Percentiles rank a stretch among this genome's conserved stretches.
Evolutionary conservation across 129 eudicot genomes (phyloP).

Genomic region (Daucus carota): DNA sequence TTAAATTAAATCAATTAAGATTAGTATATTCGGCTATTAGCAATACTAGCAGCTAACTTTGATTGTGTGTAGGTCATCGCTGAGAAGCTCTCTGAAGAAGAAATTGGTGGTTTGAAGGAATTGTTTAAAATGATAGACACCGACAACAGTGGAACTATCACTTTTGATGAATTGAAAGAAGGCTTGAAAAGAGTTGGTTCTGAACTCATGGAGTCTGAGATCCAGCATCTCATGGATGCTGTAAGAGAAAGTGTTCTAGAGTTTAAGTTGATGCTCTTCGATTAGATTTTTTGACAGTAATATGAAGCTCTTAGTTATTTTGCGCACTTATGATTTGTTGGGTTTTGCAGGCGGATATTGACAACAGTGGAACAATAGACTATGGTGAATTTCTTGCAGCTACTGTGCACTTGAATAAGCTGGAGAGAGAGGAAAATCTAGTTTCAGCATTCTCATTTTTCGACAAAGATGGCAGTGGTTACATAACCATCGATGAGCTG

Average conservation of each 20-base stretch:
- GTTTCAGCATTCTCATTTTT: slow-evolving; percentile 83
- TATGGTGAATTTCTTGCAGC: slow-evolving; percentile 97
- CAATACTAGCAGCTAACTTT: background rate
- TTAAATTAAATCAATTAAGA: too few species aligned
- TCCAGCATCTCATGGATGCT: slow-evolving; percentile 85
- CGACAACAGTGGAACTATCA: slow-evolving; percentile 80
- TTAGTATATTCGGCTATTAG: too few species aligned
- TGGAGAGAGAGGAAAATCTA: slow-evolving; percentile 92
- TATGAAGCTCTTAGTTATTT: background rate
- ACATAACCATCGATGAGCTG: slow-evolving; percentile 86
- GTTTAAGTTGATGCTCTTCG: background rate
- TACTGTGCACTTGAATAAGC: slow-evolving; percentile 84
- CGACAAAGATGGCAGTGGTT: slow-evolving; percentile 96
- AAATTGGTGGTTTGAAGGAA: slow-evolving; percentile 91
- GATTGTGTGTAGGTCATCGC: slow-evolving; percentile 65
- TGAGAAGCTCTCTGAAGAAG: slow-evolving; percentile 90
- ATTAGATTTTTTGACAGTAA: background rate
- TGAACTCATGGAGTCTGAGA: slow-evolving; percentile 87
- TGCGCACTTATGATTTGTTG: background rate
- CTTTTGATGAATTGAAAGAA: slow-evolving; percentile 84
- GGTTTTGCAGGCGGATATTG: slow-evolving; percentile 69
- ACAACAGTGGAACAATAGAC: slow-evolving; percentile 89
- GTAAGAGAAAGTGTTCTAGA: slow-evolving; percentile 29
- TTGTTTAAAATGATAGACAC: slow-evolving; percentile 82
- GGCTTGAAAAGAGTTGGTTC: slow-evolving; percentile 78